These are phyloP conservation scores for Boletus rubescentipes DNA, from an alignment of 768 basidiomycete genomes.

Conservation along the genomic window DNA sequence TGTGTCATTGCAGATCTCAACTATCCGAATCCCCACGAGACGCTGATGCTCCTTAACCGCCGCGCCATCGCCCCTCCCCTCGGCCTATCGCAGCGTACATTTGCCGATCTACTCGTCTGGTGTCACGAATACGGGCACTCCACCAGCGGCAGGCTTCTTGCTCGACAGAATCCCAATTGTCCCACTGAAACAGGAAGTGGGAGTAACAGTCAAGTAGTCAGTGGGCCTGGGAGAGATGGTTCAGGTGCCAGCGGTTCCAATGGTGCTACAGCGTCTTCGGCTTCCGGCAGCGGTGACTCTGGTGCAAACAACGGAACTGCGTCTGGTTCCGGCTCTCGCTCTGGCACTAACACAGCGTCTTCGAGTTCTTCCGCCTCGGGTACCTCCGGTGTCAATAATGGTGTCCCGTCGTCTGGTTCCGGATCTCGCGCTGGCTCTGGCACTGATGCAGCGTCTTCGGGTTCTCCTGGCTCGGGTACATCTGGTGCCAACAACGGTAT, in stretches of 20 bases:
- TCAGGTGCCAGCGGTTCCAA: neutral
- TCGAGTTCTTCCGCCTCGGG: neutral
- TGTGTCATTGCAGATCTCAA: conserved; percentile 30
- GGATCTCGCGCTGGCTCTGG: neutral
- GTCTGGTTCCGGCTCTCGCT: neutral
- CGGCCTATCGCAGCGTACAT: conserved; percentile 23
- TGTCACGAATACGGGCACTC: conserved; percentile 21
- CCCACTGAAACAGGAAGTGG: neutral
- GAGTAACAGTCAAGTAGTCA: no score
- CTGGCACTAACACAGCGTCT: neutral
- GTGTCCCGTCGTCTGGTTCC: neutral
- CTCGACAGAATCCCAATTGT: conserved; percentile 25
- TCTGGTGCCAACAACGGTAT: neutral
- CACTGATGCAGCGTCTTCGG: neutral
- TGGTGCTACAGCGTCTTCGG: neutral
- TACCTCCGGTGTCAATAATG: neutral
- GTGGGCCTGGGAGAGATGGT: neutral
- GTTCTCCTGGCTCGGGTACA: neutral
- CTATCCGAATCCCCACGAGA: conserved; percentile 23
- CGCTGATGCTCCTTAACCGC: conserved; percentile 24
- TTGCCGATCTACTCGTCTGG: conserved; percentile 30
- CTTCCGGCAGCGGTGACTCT: neutral
- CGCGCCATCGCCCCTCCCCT: conserved; percentile 19
- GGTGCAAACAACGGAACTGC: neutral
- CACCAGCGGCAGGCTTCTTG: conserved; percentile 14